Base-by-base conservation (phyloP, 2,329 filamentous ascomycete genomes). In the Xylaria digitata region DNA sequence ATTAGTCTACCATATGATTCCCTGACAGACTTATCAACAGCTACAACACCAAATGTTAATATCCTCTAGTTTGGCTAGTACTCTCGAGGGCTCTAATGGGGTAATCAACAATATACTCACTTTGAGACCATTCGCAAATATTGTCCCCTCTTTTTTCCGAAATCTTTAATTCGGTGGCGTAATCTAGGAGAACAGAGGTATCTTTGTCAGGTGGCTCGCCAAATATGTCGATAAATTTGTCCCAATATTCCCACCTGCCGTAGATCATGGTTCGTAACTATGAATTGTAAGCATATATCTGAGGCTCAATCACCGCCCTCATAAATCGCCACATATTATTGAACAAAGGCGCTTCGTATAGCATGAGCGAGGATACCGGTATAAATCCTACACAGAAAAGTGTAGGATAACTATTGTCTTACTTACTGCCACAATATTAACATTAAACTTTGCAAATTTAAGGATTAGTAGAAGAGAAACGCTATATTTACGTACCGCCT, bases 221-320 rank as follows among this genome's bases (percentile, higher is more conserved):
- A 21, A 60, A 21, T 1, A 43, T 4, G 26, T 60, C 57, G 4
- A 17, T 23, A 17, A 52, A 43, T 7, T 60, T 30, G 6, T 26
- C 26, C 57, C 57, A 60, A 34, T 52, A 52, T 30, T 56, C 53
- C 17, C 40, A 11, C 4, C 53, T 40, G 19, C 56, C 56, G 13
- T 40, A 59, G 7, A 59, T 15, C 1, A 59, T 40, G 3, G 56
- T 59, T 30, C 32, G 30, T 13, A 59, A 23, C 56, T 59, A 13
- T n/a, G 3, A 3, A 40, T 11, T 19, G 30, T 59, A 37, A 59
- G 56, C 45, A 8, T 40, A 11, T 4, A n/a, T 3, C 37, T 40
- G 13, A 40, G 37, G 13, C 11, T 40, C 4, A 15, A 40, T 40
- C 11, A 15, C 13, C 37, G 13, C 11, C 5, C 11, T 40, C 15